phyloP scores from a whole-genome alignment of 352 stramenopile genomes.

The Phytophthora pistaciae region DNA sequence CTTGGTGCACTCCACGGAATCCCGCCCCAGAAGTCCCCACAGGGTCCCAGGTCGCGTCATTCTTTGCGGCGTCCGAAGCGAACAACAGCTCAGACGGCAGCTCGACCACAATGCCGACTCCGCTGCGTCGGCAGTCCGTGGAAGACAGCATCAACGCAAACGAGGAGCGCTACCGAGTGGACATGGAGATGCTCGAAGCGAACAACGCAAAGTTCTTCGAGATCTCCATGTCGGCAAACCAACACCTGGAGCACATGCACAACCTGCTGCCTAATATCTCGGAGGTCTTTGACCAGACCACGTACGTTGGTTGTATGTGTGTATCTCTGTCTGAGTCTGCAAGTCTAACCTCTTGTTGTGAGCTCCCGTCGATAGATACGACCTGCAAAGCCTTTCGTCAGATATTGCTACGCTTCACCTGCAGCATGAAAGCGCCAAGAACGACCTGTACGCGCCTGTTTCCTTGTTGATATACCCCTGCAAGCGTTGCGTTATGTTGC shows the following conservation, averaged over 20 bases:
- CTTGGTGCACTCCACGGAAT: constrained; percentile 70
- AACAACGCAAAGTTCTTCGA: constrained; percentile 73
- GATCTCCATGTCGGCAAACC: constrained; percentile 54
- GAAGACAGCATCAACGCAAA: constrained; percentile 54
- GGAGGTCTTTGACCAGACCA: constrained; percentile 44
- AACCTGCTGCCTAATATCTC: constrained; percentile 51
- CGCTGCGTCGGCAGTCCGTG: constrained; percentile 50
- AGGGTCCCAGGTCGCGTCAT: constrained; percentile 40
- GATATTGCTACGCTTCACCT: constrained; percentile 58
- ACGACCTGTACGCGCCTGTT: constrained; percentile 41
- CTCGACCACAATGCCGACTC: constrained; percentile 19
- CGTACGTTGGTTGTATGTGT: constrained; percentile 28
- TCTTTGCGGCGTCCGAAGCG: constrained; percentile 41
- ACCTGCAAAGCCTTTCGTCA: constrained; percentile 45
- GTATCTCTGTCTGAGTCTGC: not conserved
- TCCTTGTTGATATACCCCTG: not conserved
- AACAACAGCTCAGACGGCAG: constrained; percentile 10
- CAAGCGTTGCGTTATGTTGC: not conserved
- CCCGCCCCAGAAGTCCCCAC: constrained; percentile 18
- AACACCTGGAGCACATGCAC: constrained; percentile 67
- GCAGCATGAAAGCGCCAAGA: constrained; percentile 46
- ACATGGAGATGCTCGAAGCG: constrained; percentile 51
- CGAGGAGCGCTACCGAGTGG: constrained; percentile 58
- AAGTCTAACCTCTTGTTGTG: not conserved
- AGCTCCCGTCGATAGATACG: constrained; percentile 23